phyloP scores from a whole-genome alignment of 192 early-diverging fungal species.

The Funneliformis geosporum region DNA sequence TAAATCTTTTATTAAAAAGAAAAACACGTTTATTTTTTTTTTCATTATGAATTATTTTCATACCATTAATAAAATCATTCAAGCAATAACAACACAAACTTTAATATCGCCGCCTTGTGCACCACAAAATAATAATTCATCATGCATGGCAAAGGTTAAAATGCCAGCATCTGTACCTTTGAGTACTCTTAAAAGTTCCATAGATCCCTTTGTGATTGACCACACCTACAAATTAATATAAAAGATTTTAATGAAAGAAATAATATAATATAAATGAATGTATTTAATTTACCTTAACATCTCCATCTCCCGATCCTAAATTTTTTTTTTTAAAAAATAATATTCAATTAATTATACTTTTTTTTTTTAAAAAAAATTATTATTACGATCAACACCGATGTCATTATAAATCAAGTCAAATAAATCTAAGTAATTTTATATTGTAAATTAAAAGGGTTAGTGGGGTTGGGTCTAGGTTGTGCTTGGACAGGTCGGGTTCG shows the following conservation, averaged over 20 bases:
- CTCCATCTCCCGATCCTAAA: constrained; percentile 70
- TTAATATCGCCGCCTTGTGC: constrained; percentile 72
- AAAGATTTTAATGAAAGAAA: background rate
- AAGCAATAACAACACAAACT: constrained; percentile 26
- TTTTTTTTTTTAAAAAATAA: too few relatives aligned
- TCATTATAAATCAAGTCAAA: background rate
- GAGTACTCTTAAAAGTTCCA: constrained; percentile 39
- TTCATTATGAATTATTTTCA: background rate
- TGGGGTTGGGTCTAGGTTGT: too few relatives aligned
- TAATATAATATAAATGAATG: background rate
- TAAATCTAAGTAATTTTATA: too few relatives aligned
- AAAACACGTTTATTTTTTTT: background rate
- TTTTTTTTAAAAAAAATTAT: background rate
- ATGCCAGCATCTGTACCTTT: constrained; percentile 55
- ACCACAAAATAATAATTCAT: constrained; percentile 72
- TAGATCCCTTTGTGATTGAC: constrained; percentile 36
- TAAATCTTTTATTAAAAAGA: constrained; percentile 49
- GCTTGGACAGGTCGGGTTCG: too few relatives aligned
- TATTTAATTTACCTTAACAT: constrained; percentile 49
- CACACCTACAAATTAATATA: background rate
- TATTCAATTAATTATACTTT: too few relatives aligned
- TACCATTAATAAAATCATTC: background rate
- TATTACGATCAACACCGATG: background rate
- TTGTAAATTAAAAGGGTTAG: too few relatives aligned
- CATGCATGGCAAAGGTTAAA: constrained; percentile 63